Evolutionary conservation across 306 rosid genomes (phyloP).

Genomic region (Cicer pinnatifidum): DNA sequence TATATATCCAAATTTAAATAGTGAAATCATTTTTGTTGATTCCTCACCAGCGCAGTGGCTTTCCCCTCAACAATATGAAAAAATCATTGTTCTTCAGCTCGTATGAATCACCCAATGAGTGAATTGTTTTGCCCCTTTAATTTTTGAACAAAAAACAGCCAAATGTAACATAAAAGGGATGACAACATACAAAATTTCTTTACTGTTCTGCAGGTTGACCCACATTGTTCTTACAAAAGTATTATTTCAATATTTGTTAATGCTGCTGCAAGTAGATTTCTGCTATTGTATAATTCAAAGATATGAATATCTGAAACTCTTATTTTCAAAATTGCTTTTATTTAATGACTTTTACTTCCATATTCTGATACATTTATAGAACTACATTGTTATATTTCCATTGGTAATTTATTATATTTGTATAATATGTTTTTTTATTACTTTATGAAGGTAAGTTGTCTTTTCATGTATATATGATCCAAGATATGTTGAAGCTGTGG

Average conservation of each 20-base stretch:
- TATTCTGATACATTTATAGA: constrained; percentile 8
- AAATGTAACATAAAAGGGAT: constrained; percentile 6
- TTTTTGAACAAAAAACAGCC: not conserved
- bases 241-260: constrained; percentile 63
- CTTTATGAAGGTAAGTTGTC: not conserved
- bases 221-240: constrained; percentile 89
- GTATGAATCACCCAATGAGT: constrained; percentile 52
- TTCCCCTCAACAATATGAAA: constrained; percentile 67
- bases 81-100: constrained; percentile 80
- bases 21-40: constrained; percentile 76
- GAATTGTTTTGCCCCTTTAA: constrained; percentile 6
- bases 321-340: constrained; percentile 35
- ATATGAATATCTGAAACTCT: constrained; percentile 51
- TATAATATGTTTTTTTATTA: constrained; percentile 16
- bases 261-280: constrained; percentile 81
- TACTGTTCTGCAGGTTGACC: constrained; percentile 76
- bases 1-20: constrained; percentile 73
- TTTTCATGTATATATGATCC: constrained; percentile 35
- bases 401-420: constrained; percentile 21
- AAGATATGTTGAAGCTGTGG: no score
- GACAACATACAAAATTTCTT: constrained; percentile 31
- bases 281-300: constrained; percentile 78
- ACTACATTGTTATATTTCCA: constrained; percentile 20
- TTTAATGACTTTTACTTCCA: constrained; percentile 18
- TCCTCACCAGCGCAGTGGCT: constrained; percentile 85